Base-by-base conservation (phyloP, 768 basidiomycete species). In the Chalciporus sphaerocephalus region DNA sequence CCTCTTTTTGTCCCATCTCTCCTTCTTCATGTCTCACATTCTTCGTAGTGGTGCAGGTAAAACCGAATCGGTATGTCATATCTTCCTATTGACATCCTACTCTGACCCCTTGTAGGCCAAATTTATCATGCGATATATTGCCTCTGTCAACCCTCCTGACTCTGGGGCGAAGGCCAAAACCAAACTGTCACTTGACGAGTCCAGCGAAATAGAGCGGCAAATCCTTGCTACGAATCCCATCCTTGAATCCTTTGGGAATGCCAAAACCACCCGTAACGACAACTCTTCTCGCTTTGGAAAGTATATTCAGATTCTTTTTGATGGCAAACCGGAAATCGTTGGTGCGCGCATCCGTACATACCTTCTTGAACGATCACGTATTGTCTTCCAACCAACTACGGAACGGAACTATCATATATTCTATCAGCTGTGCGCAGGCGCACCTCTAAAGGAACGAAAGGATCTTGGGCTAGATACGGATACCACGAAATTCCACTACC, bases 351-450 rank as follows among this genome's bases (percentile, higher is more conserved):
- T 99, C 56, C 84, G 96, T 57, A 99, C 96, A 42, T 99, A 99
- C 71, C 81, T 99, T 23, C 74, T 99, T 51, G 96, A 99, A 63
- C 91, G 96, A 33, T 97, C 96, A 32, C 85, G 96, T 50, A 87
- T 99, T 51, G 94, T 97, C 47, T 97, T 95, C 68, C 96, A 99
- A 67, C 95, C 96, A 15, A 75, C 88, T 47, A 93, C 89, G 35
- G 96, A 99, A 67, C 84, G 96, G 48, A 99, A 99, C 69, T 99
- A 98, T 69, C 96, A 99, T 67, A 97, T 99, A 57, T 99, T 99
- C 75, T 98, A 99, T 69, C 96, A 99, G 64, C 74, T 99, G n/a
- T 92, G 95, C 55, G 89, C 94, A 0, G 96, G 96, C 38, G 92
- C 92, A 9, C 94, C 96, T 2, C 72, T 88, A 18, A 95, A 95